Base-by-base conservation (phyloP, 805 yeast species). In the Helenozyma rhizophorensis region DNA sequence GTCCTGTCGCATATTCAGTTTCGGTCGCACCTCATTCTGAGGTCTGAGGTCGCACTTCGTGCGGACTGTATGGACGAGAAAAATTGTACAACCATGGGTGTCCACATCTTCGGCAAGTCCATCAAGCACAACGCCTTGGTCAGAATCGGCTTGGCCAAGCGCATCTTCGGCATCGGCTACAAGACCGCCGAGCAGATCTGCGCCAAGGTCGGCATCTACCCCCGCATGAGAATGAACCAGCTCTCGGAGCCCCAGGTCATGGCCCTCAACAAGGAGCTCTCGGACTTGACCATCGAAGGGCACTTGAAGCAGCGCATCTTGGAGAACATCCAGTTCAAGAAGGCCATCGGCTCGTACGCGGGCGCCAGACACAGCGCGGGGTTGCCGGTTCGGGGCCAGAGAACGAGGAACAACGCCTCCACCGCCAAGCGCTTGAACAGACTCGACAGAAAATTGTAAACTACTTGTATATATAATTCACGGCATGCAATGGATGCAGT, bases 201-300 rank as follows among this genome's bases (percentile, higher is more conserved):
- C 56, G 80, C 97, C 24, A 86, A 79, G 54, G 76, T 90, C 14
- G 96, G 96, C 9, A 74, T 93, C 39, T 90, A 89, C 53, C 97
- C 97, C 28, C 70, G 74, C 55, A 89, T 90, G 95, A 78, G 95
- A 62, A 82, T 89, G 84, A 93, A 85, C 56, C 95, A 93, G 60
- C 73, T 93, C 23, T 68, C 83, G 18, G 97, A 93, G 60, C 84
- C 87, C 17, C 95, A 88, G 50, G 72, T 88, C 27, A 73, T 90
- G 76, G 77, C 83, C 22, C 69, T 93, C 27, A 83, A 96, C 23
- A 90, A 88, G 56, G 96, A 93, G 56, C 69, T 93, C 30, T 77
- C 94, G 1, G 82, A 78, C 25, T 70, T 84, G 72, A 76, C 84
- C 9, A 83, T 90, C 30, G 97, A 89, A 53, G 86, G 87, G 30